Evolutionary conservation across 495 filamentous ascomycete genomes (phyloP), one percentile per base, ranked within the genome.

Genomic region (Podospora tetraspora): DNA sequence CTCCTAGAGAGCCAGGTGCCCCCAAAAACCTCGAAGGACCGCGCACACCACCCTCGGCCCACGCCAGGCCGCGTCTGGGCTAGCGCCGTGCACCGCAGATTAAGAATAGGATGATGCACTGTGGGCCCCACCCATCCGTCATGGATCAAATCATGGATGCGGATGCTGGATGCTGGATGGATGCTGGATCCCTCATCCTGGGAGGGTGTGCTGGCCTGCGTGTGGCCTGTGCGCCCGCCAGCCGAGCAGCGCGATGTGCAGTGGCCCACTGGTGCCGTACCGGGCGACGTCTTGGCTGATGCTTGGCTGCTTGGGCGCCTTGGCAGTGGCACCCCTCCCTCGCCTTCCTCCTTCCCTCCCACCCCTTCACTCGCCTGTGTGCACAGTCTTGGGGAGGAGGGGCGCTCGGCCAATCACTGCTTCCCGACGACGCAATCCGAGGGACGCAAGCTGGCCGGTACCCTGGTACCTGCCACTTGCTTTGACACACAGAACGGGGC

Each of bases 31-130:
- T 32, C 62, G 30, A 63, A 66, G 66, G 68, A 27, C 63, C 68
- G 52, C 72, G 60, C 63, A 68, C 67, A 61, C 68, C 66, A 65
- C 65, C 68, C 68, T 66, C 66, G 69, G 69, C 64, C 67, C 67
- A 69, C 72, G 67, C 73, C 70, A 70, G 71, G 29, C 71, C 63
- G 24, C 30, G 69, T 76, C 57, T 43, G 43, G 63, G 60, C 69
- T 77, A 74, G 75, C 69, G 72, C 70, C 71, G 69, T 67, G 69
- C 66, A 69, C 68, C 72, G 66, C 71, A 72, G 69, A 77, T 77
- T 77, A 74, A 74, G 70, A 77, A 78, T 74, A 78, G 75, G 72
- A 67, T 71, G 69, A 69, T 66, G 74, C 74, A 76, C 72, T 71
- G 70, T 70, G 65, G 56, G 62, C 69, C 58, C 61, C 70, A 72